Base-by-base conservation (phyloP, 805 yeast genomes). In the Scheffersomyces ergatensis region DNA sequence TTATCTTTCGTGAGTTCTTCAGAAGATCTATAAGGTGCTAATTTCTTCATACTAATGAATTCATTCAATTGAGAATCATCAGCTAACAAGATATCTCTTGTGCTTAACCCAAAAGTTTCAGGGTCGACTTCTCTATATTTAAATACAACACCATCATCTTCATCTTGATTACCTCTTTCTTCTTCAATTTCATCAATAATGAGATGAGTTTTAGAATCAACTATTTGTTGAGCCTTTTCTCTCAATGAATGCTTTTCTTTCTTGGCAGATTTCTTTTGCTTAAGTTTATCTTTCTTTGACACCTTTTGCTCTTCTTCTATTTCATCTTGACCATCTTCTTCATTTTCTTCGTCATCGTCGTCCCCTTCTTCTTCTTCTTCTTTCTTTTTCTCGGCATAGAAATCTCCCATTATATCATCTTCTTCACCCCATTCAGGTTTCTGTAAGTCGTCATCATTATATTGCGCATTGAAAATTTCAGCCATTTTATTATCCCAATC, bases 101-200 rank as follows among this genome's bases (percentile, higher is more conserved):
- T 77, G 0, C 86, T 74, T 36, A 93, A 72, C 11, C 98, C 98
- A 65, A 78, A 93, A 8, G 89, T 69, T 55, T 93, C 98, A 7
- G 99, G 97, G 1, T 96, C 89, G 3, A 93, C 98, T 53, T 89
- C 96, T 54, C 97, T 78, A 59, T 93, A 93, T 53, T 81, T 82
- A 74, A 93, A 92, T 40, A 71, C 76, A 30, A 79, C 53, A 5
- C 60, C 73, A 13, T 75, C 75, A 5, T 52, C 52, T 4, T 61
- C 73, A 7, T 70, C 62, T 21, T 68, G 66, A 1, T 80, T 69
- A 45, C 89, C 82, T 37, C 87, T 78, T 50, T 80, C 79, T 48
- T 74, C 78, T 47, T 80, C 85, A 6, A 84, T 79, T 52, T 85
- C 88, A 23, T 85, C 92, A 19, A 82, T 54, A 27, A 89, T 68